Conservation (phyloP, 2,329 filamentous ascomycete genomes). For the Volutella citrinella region DNA sequence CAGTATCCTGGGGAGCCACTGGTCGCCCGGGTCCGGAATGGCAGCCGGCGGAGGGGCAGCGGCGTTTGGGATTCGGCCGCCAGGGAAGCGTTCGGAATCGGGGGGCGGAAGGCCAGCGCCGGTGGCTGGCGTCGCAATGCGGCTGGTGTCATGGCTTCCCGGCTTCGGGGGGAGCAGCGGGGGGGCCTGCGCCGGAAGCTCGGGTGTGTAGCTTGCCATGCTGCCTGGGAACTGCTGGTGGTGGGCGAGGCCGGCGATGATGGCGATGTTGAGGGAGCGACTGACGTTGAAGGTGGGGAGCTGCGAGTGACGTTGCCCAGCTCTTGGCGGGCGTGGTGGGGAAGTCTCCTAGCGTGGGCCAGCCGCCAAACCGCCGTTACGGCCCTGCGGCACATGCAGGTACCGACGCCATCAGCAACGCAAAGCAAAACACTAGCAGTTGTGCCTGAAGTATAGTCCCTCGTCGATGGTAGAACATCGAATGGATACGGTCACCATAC, state of each 20-base stretch:
- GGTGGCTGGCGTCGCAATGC: conserved; percentile 60
- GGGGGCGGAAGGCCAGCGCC: conserved; percentile 43
- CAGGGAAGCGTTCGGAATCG: conserved; percentile 19
- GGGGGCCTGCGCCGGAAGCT: conserved; percentile 39
- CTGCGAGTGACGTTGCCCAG: conserved; percentile 13
- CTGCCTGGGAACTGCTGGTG: neutral
- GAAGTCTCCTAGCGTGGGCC: too few species aligned
- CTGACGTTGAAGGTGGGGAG: conserved; percentile 7
- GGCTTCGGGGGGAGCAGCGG: conserved; percentile 73
- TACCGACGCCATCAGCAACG: too few species aligned
- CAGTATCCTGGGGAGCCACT: conserved; percentile 75
- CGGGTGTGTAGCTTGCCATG: conserved; percentile 30
- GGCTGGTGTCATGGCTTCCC: conserved; percentile 64
- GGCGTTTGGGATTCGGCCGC: conserved; percentile 13
- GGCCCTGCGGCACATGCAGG: too few species aligned
- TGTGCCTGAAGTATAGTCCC: too few species aligned
- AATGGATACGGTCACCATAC: too few species aligned
- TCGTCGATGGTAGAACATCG: too few species aligned
- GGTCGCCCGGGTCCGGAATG: conserved; percentile 59
- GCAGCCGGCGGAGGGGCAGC: conserved; percentile 29
- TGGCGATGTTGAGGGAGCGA: neutral
- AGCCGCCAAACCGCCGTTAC: too few species aligned
- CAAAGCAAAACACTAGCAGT: too few species aligned
- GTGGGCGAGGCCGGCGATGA: neutral
- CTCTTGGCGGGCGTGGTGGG: too few species aligned